phyloP scores from a whole-genome alignment of 164 flowering plant genomes.

The Cinnamomum micranthum region DNA sequence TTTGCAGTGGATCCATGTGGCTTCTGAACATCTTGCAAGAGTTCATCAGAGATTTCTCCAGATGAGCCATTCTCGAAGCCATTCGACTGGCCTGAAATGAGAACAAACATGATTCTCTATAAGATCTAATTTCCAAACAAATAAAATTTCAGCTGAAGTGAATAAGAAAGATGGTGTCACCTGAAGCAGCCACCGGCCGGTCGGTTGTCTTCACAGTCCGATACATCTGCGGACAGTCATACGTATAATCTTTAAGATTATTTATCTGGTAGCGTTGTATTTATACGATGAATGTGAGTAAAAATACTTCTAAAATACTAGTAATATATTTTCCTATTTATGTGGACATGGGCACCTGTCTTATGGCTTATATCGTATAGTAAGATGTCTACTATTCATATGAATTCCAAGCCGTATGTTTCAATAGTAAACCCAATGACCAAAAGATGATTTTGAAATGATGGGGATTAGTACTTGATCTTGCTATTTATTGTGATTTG shows the following conservation, averaged over 20 bases:
- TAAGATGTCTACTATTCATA: too few relatives aligned
- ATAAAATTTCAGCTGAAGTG: neutral
- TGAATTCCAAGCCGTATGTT: too few relatives aligned
- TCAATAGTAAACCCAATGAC: too few relatives aligned
- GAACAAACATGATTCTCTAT: neutral
- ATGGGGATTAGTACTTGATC: neutral
- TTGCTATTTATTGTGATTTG: neutral
- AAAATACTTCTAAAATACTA: too few relatives aligned
- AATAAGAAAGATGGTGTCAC: slow-evolving; percentile 26
- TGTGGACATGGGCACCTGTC: too few relatives aligned
- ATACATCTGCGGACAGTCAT: slow-evolving; percentile 74
- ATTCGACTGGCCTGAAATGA: slow-evolving; percentile 33
- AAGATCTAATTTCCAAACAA: neutral
- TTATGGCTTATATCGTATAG: too few relatives aligned
- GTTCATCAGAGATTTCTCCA: slow-evolving; percentile 73
- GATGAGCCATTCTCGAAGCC: slow-evolving; percentile 72
- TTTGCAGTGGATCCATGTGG: slow-evolving; percentile 34
- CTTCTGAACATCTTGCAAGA: slow-evolving; percentile 44
- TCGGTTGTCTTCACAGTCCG: slow-evolving; percentile 96
- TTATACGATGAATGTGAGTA: too few relatives aligned
- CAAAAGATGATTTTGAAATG: neutral
- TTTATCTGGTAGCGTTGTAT: too few relatives aligned
- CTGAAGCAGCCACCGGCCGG: slow-evolving; percentile 80
- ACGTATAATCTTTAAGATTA: neutral
- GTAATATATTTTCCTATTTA: too few relatives aligned